Percentiles rank a stretch among this genome's conserved stretches.
These are phyloP conservation scores for Tylopilus sp. DNA, from an alignment of 1,284 basidiomycete species.

Conservation along the genomic window DNA sequence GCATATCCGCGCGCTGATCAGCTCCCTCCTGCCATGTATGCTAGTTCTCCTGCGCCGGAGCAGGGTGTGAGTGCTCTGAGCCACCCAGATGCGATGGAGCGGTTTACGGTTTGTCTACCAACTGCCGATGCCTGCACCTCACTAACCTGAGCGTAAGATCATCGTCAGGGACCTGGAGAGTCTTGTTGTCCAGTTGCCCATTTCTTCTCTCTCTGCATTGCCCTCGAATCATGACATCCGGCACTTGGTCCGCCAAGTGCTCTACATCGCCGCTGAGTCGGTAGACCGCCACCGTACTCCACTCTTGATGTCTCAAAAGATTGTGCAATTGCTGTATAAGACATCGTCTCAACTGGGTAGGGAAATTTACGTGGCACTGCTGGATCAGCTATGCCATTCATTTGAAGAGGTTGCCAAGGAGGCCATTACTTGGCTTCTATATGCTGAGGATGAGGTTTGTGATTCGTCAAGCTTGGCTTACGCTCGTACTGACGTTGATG, in stretches of 20 bases:
- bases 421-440: slow-evolving; percentile 95
- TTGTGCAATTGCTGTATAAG: slow-evolving; percentile 87
- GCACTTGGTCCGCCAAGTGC: slow-evolving; percentile 76
- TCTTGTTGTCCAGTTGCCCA: slow-evolving; percentile 64
- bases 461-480: background rate
- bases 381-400: slow-evolving; percentile 86
- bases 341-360: slow-evolving; percentile 78
- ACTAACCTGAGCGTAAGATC: slow-evolving; percentile 38
- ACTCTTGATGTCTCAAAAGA: slow-evolving; percentile 90
- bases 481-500: slow-evolving; percentile 14
- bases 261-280: slow-evolving; percentile 75
- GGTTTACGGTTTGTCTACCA: slow-evolving; percentile 56
- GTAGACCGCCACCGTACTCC: slow-evolving; percentile 82
- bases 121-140: background rate
- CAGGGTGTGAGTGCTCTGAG: slow-evolving; percentile 40
- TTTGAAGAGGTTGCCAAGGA: slow-evolving; percentile 95
- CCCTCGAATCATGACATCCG: slow-evolving; percentile 86
- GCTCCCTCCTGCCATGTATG: slow-evolving; percentile 42
- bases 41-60: slow-evolving; percentile 52
- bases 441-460: slow-evolving; percentile 91
- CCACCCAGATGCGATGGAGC: slow-evolving; percentile 74
- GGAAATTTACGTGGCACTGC: slow-evolving; percentile 85
- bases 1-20: slow-evolving; percentile 49
- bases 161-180: slow-evolving; percentile 80
- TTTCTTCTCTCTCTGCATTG: slow-evolving; percentile 62